A percentile compares a stretch with the other conserved stretches of the same genome.
Evolutionary conservation across 2,329 filamentous ascomycete species (phyloP).

Genomic region (Talaromyces sp.): DNA sequence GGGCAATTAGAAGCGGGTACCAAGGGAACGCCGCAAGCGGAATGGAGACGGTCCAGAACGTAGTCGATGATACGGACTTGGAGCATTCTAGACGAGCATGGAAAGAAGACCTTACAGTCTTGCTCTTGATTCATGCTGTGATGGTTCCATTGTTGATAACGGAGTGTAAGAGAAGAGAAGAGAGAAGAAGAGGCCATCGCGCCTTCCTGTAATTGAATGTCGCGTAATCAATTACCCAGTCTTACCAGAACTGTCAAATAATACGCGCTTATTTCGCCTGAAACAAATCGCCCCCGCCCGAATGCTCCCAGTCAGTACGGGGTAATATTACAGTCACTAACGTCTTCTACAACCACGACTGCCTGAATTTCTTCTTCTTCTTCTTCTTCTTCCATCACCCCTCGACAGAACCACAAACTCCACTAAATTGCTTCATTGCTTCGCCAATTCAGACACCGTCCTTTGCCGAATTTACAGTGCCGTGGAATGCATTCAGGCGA

Average conservation of each 20-base stretch:
- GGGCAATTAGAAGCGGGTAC: neutral
- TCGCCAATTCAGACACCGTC: neutral
- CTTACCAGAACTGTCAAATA: neutral
- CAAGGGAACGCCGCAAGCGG: neutral
- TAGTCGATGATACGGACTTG: neutral
- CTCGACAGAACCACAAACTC: neutral
- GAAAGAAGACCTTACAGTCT: neutral
- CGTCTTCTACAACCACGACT: neutral
- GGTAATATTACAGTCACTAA: neutral
- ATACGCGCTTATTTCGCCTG: neutral
- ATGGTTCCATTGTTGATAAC: neutral
- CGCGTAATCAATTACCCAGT: neutral
- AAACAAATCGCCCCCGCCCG: neutral
- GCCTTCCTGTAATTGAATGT: neutral
- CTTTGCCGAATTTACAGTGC: neutral
- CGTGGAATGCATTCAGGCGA: neutral
- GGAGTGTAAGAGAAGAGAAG: neutral
- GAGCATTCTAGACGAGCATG: neutral
- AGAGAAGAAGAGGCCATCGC: neutral
- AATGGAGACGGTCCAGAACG: constrained; percentile 5
- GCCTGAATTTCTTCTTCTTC: neutral
- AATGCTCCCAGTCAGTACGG: neutral
- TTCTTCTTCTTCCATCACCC: neutral
- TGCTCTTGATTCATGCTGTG: neutral
- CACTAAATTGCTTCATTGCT: too few relatives aligned